These are phyloP conservation scores for Reutealis trisperma DNA, from an alignment of 345 rosid species.

Conservation along the genomic window DNA sequence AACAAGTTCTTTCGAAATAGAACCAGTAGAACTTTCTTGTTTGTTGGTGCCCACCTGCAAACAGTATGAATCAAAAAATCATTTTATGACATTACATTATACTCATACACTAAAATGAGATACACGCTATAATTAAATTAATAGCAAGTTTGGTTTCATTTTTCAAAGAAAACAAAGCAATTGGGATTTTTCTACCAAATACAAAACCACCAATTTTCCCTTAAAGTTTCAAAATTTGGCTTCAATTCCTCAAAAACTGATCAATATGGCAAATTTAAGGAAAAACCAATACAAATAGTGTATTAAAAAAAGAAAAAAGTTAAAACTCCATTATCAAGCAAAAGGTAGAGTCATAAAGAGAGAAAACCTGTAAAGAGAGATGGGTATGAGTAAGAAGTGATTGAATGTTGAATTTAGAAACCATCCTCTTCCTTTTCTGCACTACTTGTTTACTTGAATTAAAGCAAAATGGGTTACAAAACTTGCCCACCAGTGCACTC, in stretches of 20 bases:
- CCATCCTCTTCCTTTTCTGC: neutral
- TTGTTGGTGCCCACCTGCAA: slow-evolving; percentile 28
- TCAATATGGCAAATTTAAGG: neutral
- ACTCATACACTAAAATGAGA: no score
- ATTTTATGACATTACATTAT: neutral
- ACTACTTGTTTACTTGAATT: neutral
- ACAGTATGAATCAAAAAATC: neutral
- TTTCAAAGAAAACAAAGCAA: neutral
- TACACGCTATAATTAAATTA: no score
- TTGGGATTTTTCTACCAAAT: neutral
- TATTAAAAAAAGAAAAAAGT: neutral
- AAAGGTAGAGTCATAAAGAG: neutral
- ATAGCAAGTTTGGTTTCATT: neutral
- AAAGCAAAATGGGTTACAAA: slow-evolving; percentile 6
- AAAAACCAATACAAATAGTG: no score
- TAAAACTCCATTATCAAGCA: neutral
- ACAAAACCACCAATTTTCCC: neutral
- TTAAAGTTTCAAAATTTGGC: neutral
- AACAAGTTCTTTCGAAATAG: slow-evolving; percentile 13
- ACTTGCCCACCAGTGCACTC: slow-evolving; percentile 11
- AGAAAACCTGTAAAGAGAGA: slow-evolving; percentile 13
- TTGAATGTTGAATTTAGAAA: neutral
- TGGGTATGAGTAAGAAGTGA: slow-evolving; percentile 9
- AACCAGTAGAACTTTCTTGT: slow-evolving; percentile 8
- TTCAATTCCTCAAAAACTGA: no score